A percentile compares a stretch with the other conserved stretches of the same genome.
Conservation (phyloP, 1,284 basidiomycete genomes). For the Coriolopsis trogii region DNA sequence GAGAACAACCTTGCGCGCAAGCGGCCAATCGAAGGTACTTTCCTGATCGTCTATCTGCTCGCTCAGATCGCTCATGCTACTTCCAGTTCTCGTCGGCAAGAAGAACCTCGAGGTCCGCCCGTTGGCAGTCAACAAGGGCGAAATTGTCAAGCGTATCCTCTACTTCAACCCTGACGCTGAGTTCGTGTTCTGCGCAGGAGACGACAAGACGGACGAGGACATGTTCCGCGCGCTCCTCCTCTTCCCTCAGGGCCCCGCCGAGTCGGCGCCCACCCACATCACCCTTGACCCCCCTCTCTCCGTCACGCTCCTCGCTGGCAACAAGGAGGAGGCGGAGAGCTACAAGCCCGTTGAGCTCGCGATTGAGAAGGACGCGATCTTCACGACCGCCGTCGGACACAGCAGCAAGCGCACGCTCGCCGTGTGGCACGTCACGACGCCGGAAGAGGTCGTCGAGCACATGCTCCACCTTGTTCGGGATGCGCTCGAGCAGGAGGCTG, state of each 20-base stretch:
- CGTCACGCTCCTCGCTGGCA: slow-evolving; percentile 54
- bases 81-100: slow-evolving; percentile 87
- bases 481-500: slow-evolving; percentile 10
- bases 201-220: slow-evolving; percentile 98
- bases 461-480: slow-evolving; percentile 56
- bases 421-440: slow-evolving; percentile 86
- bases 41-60: neutral
- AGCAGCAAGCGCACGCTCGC: slow-evolving; percentile 87
- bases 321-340: slow-evolving; percentile 30
- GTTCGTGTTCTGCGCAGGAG: slow-evolving; percentile 96
- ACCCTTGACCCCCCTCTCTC: slow-evolving; percentile 76
- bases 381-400: slow-evolving; percentile 88
- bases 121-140: slow-evolving; percentile 95
- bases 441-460: slow-evolving; percentile 73
- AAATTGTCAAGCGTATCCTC: slow-evolving; percentile 93
- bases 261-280: neutral
- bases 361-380: slow-evolving; percentile 72
- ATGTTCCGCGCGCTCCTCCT: slow-evolving; percentile 91
- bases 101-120: slow-evolving; percentile 98
- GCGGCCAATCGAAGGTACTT: slow-evolving; percentile 82
- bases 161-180: slow-evolving; percentile 93
- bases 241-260: slow-evolving; percentile 50
- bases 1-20: slow-evolving; percentile 91
- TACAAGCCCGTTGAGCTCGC: slow-evolving; percentile 62
- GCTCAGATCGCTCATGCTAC: slow-evolving; percentile 35